Conservation (phyloP, 495 filamentous ascomycete species). For the Lepidopterella palustris region DNA sequence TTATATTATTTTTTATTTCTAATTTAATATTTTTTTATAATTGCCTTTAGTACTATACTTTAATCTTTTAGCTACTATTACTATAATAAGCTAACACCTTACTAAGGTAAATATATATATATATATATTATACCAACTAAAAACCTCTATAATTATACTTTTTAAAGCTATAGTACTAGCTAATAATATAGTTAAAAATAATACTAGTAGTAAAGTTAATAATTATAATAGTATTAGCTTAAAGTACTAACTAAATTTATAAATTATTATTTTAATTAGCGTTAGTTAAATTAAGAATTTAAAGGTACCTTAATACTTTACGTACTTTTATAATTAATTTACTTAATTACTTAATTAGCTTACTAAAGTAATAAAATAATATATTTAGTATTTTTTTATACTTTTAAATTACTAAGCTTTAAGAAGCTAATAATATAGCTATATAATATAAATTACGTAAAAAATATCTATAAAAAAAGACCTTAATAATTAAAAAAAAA, state of each 20-base stretch:
- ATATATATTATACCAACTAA: neutral
- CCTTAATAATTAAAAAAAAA: too few species aligned
- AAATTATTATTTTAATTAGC: neutral
- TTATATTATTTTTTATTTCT: neutral
- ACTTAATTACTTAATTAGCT: neutral
- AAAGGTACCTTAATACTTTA: too few species aligned
- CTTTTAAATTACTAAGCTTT: too few species aligned
- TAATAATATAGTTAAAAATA: neutral
- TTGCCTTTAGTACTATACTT: neutral
- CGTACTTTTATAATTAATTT: neutral
- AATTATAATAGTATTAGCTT: neutral
- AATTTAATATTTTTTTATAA: neutral
- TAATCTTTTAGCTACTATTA: neutral
- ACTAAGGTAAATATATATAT: neutral
- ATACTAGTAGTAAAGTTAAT: neutral
- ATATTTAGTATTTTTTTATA: neutral
- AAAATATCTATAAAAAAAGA: neutral
- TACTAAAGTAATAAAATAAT: neutral
- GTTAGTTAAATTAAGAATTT: neutral
- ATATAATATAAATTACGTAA: neutral
- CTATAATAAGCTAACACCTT: neutral
- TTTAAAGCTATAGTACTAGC: neutral
- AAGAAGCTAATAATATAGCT: neutral
- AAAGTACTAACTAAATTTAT: neutral
- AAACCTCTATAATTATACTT: neutral